Percentiles rank a stretch among this genome's conserved stretches.
phyloP scores from a whole-genome alignment of 805 yeast species.

The Candida awuae region DNA sequence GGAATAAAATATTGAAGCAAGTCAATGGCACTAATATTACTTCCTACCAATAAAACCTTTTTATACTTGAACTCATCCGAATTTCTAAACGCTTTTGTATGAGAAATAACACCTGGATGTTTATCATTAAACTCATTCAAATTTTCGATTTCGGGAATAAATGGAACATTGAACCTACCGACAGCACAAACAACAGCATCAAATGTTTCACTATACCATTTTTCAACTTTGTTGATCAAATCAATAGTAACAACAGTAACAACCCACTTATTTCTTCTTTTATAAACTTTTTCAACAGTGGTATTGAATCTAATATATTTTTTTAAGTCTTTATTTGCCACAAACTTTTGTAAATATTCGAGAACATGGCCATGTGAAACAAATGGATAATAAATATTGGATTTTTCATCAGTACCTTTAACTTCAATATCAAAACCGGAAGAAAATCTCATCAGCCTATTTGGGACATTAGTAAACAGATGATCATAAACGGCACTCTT shows the following conservation, averaged over 20 bases:
- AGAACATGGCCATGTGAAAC: constrained; percentile 17
- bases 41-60: constrained; percentile 25
- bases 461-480: constrained; percentile 28
- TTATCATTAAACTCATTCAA: constrained; percentile 25
- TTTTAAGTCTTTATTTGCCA: constrained; percentile 23
- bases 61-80: constrained; percentile 23
- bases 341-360: constrained; percentile 16
- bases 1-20: constrained; percentile 35
- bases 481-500: constrained; percentile 21
- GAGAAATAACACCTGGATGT: constrained; percentile 26
- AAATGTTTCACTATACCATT: constrained; percentile 35
- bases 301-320: constrained; percentile 30
- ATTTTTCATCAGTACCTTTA: constrained; percentile 4
- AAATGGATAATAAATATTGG: constrained; percentile 15
- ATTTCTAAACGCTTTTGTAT: constrained; percentile 25
- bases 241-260: constrained; percentile 19
- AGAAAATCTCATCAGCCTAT: constrained; percentile 32
- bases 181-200: constrained; percentile 36
- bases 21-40: constrained; percentile 65
- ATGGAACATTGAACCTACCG: constrained; percentile 37
- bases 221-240: constrained; percentile 14
- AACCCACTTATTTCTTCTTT: constrained; percentile 27
- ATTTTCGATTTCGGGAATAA: constrained; percentile 30
- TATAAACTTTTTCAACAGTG: constrained; percentile 25
- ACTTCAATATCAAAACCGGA: constrained; percentile 23